phyloP scores from a whole-genome alignment of 2,329 filamentous ascomycete species.

The Emergomyces pasteurianus region DNA sequence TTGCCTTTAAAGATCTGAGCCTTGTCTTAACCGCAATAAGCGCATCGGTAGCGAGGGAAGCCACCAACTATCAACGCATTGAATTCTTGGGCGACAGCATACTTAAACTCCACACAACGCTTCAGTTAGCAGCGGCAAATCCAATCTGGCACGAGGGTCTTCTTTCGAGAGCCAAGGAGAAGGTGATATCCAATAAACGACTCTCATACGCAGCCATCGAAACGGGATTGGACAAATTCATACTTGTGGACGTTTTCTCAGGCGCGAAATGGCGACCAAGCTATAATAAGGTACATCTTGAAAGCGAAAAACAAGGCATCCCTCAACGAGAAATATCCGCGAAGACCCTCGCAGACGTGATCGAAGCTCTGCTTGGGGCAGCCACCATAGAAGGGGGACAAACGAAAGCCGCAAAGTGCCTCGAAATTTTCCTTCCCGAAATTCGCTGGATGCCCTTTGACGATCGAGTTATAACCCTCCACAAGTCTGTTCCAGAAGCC shows the following conservation, averaged over 20 bases:
- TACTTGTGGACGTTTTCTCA: constrained; percentile 57
- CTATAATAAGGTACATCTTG: constrained; percentile 41
- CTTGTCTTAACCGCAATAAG: constrained; percentile 59
- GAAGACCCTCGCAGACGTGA: constrained; percentile 75
- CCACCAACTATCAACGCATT: constrained; percentile 64
- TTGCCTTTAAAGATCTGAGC: constrained; percentile 43
- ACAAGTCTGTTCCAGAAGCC: constrained; percentile 26
- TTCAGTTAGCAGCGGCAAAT: constrained; percentile 52
- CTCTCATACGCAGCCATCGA: constrained; percentile 54
- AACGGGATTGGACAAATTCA: constrained; percentile 57
- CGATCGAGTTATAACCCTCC: constrained; percentile 34
- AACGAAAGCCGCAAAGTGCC: constrained; percentile 49
- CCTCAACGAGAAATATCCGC: constrained; percentile 44
- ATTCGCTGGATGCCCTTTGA: constrained; percentile 42
- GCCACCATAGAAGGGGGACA: constrained; percentile 59
- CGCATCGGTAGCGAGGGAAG: constrained; percentile 47
- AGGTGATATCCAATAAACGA: constrained; percentile 61
- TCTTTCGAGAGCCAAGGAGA: constrained; percentile 56
- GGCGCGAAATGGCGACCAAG: constrained; percentile 60
- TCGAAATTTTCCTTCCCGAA: constrained; percentile 54
- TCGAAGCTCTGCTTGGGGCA: constrained; percentile 74
- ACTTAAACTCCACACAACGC: constrained; percentile 59
- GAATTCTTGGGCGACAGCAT: constrained; percentile 82
- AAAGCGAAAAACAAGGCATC: constrained; percentile 8
- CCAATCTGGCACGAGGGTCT: constrained; percentile 64